Conservation (phyloP, 495 filamentous ascomycete species). For the Diplogelasinospora grovesii region DNA sequence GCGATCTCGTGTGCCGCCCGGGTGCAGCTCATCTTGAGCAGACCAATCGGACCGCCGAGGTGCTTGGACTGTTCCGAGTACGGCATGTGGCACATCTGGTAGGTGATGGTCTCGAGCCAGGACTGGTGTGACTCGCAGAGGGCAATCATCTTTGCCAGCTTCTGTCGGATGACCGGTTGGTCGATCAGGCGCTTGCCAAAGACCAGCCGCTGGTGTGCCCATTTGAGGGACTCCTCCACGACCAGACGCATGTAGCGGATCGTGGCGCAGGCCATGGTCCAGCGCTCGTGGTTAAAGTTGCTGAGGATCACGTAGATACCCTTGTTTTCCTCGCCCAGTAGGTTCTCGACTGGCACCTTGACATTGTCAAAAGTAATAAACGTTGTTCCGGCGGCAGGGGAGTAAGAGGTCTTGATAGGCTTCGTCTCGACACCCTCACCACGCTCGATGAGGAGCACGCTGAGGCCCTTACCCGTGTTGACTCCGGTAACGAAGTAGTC, state of each 20-base stretch:
- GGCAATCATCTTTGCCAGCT: conserved; percentile 85
- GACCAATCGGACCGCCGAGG: conserved; percentile 73
- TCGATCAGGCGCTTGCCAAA: conserved; percentile 76
- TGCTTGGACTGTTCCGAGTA: conserved; percentile 71
- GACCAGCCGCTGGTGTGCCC: conserved; percentile 83
- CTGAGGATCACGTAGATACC: conserved; percentile 83
- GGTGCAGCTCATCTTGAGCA: conserved; percentile 74
- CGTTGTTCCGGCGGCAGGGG: conserved; percentile 68
- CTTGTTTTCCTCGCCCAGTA: conserved; percentile 79
- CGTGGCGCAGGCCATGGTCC: conserved; percentile 59
- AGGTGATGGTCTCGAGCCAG: conserved; percentile 75
- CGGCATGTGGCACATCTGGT: conserved; percentile 83
- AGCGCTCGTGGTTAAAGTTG: conserved; percentile 81
- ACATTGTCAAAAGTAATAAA: conserved; percentile 83
- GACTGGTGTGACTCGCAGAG: conserved; percentile 74
- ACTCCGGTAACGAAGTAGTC: conserved; percentile 84
- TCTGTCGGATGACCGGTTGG: conserved; percentile 80
- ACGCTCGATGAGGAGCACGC: conserved; percentile 68
- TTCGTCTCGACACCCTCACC: conserved; percentile 65
- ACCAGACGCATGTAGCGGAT: conserved; percentile 60
- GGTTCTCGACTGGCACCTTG: conserved; percentile 73
- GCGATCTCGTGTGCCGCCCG: conserved; percentile 74
- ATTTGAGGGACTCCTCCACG: conserved; percentile 82
- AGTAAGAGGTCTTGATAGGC: conserved; percentile 83
- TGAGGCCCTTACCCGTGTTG: conserved; percentile 74